Percentiles rank a stretch among this genome's conserved stretches.
These are phyloP conservation scores for Pseudogymnoascus sp. DNA, from an alignment of 2,329 filamentous ascomycete genomes.

Conservation along the genomic window DNA sequence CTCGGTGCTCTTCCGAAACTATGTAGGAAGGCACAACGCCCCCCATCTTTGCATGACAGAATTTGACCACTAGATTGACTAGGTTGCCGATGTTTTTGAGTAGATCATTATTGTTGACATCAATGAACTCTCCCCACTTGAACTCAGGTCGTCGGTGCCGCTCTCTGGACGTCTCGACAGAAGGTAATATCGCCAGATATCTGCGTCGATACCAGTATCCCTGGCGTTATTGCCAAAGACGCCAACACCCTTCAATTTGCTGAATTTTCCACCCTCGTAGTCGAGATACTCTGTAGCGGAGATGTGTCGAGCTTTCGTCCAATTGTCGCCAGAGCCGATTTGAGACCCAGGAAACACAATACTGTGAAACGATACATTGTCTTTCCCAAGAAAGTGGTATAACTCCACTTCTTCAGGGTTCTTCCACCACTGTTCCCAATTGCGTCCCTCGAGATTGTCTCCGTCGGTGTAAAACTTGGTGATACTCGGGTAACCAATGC, in stretches of 20 bases:
- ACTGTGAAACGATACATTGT: slow-evolving; percentile 68
- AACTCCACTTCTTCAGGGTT: slow-evolving; percentile 74
- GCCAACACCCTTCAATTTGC: slow-evolving; percentile 74
- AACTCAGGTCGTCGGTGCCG: slow-evolving; percentile 71
- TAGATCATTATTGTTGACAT: slow-evolving; percentile 75
- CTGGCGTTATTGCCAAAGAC: slow-evolving; percentile 82
- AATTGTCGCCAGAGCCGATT: slow-evolving; percentile 68
- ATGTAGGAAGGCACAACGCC: slow-evolving; percentile 39
- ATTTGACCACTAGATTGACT: slow-evolving; percentile 62
- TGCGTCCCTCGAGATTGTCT: not conserved
- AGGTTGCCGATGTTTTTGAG: slow-evolving; percentile 61
- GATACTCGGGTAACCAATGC: slow-evolving; percentile 82
- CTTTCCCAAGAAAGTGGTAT: slow-evolving; percentile 89
- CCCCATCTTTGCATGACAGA: slow-evolving; percentile 58
- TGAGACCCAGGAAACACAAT: slow-evolving; percentile 81
- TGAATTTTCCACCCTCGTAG: slow-evolving; percentile 80
- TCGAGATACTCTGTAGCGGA: slow-evolving; percentile 80
- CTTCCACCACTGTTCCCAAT: slow-evolving; percentile 89
- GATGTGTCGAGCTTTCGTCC: slow-evolving; percentile 79
- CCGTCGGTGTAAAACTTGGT: slow-evolving; percentile 70
- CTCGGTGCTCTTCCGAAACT: slow-evolving; percentile 27
- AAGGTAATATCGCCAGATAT: slow-evolving; percentile 87
- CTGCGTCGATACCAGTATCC: slow-evolving; percentile 71
- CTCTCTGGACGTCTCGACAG: slow-evolving; percentile 73
- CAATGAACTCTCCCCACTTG: slow-evolving; percentile 72